phyloP scores from a whole-genome alignment of 2,329 filamentous ascomycete genomes.

The Neofusicoccum cordaticola region DNA sequence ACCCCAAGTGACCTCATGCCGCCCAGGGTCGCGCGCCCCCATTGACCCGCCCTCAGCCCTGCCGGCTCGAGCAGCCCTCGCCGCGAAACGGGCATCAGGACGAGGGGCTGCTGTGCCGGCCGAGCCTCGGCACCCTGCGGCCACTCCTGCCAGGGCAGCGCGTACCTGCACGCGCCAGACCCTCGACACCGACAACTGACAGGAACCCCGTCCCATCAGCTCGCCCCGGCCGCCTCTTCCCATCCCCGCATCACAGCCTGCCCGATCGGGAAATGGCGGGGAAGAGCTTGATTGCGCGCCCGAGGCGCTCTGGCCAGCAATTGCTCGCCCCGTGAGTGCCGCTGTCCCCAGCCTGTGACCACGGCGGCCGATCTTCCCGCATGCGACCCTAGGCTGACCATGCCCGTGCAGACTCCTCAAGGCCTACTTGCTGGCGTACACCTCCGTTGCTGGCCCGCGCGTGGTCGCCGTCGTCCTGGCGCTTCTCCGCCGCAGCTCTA shows the following conservation, averaged over 20 bases:
- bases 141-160: not conserved
- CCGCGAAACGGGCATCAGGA: not conserved
- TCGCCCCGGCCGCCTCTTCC: not conserved
- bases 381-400: not conserved
- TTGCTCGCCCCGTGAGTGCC: not conserved
- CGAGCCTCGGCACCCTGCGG: not conserved
- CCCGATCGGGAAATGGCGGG: conserved; percentile 1
- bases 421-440: conserved; percentile 28
- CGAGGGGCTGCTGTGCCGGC: not conserved
- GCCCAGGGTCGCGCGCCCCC: not conserved
- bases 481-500: conserved; percentile 10
- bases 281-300: not conserved
- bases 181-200: not conserved
- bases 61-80: conserved; percentile 1
- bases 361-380: not conserved
- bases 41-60: conserved; percentile 7
- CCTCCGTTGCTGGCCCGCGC: conserved; percentile 47
- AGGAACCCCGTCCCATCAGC: not conserved
- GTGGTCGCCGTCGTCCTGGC: conserved; percentile 33
- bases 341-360: not conserved
- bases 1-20: conserved; percentile 8
- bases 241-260: conserved; percentile 11
- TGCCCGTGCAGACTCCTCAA: conserved; percentile 13
- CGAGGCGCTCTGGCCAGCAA: not conserved
- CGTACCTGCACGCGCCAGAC: conserved; percentile 1